Conservation (phyloP, 352 stramenopile species). For the Globisporangium rhizosaccharum region DNA sequence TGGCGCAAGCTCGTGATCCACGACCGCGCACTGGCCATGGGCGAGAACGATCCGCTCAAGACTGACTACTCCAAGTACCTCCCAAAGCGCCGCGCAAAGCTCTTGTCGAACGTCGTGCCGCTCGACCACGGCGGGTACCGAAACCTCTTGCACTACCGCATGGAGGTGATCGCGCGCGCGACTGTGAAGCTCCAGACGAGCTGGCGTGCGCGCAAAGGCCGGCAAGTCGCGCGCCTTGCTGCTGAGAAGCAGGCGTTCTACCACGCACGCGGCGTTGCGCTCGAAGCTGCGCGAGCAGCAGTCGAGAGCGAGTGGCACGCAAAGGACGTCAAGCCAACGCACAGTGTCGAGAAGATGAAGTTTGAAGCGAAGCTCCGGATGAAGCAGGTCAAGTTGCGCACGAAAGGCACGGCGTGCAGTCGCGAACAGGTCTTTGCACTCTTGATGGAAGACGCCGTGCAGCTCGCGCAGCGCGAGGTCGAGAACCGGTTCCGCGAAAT, state of each 20-base stretch:
- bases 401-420: slow-evolving; percentile 71
- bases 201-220: slow-evolving; percentile 71
- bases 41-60: slow-evolving; percentile 89
- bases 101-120: slow-evolving; percentile 84
- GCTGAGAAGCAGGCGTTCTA: slow-evolving; percentile 90
- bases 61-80: slow-evolving; percentile 92
- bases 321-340: slow-evolving; percentile 63
- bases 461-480: slow-evolving; percentile 69
- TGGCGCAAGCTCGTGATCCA: slow-evolving; percentile 81
- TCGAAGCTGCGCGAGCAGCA: slow-evolving; percentile 46
- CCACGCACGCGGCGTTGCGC: slow-evolving; percentile 71
- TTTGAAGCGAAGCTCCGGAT: slow-evolving; percentile 92
- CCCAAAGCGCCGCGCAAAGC: slow-evolving; percentile 48
- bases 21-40: slow-evolving; percentile 85
- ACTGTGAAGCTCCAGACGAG: slow-evolving; percentile 81
- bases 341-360: slow-evolving; percentile 89
- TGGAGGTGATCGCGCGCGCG: slow-evolving; percentile 57
- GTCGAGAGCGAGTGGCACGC: slow-evolving; percentile 72
- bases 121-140: slow-evolving; percentile 86
- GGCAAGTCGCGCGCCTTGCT: slow-evolving; percentile 55
- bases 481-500: slow-evolving; percentile 84
- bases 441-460: slow-evolving; percentile 82
- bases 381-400: slow-evolving; percentile 88
- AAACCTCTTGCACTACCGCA: slow-evolving; percentile 78
- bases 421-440: slow-evolving; percentile 77